A percentile compares a stretch with the other conserved stretches of the same genome.
phyloP scores from a whole-genome alignment of 345 rosid species.

The Tarenaya hassleriana region DNA sequence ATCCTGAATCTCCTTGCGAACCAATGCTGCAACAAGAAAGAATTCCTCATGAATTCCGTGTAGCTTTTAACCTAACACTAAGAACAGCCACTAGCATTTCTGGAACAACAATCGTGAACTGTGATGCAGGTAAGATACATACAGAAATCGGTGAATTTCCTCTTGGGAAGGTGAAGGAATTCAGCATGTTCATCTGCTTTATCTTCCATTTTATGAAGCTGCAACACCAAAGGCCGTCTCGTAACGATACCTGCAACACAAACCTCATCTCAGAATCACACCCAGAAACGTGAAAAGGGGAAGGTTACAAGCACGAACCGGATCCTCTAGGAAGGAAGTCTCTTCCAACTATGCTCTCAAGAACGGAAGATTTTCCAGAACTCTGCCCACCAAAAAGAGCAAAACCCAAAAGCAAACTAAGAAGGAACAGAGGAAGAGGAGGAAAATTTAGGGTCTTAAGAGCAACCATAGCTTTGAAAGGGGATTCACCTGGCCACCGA shows the following conservation, averaged over 20 bases:
- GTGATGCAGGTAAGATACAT: conserved; percentile 5
- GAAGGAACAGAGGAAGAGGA: too few relatives aligned
- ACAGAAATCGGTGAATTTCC: conserved; percentile 67
- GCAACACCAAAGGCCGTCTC: conserved; percentile 81
- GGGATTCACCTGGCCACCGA: conserved; percentile 73
- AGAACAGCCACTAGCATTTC: too few relatives aligned
- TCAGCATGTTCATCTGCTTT: conserved; percentile 77
- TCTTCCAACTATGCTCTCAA: conserved; percentile 91
- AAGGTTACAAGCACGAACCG: conserved; percentile 35
- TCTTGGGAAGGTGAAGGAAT: conserved; percentile 75
- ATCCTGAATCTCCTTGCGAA: conserved; percentile 85
- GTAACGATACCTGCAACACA: conserved; percentile 67
- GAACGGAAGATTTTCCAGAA: conserved; percentile 96
- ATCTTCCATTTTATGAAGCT: conserved; percentile 70
- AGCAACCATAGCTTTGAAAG: neutral
- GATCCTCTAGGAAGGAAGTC: conserved; percentile 99
- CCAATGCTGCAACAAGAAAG: conserved; percentile 43
- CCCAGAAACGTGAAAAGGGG: neutral
- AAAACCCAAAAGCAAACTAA: conserved; percentile 12
- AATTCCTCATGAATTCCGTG: neutral
- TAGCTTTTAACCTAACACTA: too few relatives aligned
- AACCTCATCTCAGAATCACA: neutral
- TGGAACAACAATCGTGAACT: too few relatives aligned
- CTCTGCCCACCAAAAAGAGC: conserved; percentile 39
- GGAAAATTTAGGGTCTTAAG: conserved; percentile 14